Conservation (phyloP, 139 green algal genomes). For the Nannochloris sp. region DNA sequence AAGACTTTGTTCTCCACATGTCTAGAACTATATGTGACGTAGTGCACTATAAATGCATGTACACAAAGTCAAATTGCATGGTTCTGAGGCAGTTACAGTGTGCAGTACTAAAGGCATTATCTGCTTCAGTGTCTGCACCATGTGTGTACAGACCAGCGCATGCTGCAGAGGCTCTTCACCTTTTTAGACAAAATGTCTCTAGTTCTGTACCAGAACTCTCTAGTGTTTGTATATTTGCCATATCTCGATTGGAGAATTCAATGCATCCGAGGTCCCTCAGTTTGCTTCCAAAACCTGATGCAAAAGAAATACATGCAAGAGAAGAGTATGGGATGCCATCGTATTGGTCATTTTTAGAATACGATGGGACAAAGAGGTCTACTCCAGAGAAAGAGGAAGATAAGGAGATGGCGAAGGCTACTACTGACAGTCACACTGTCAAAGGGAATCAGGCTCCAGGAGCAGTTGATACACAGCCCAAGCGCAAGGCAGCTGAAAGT, state of each 20-base stretch:
- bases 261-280: not conserved
- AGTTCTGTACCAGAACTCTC: not conserved
- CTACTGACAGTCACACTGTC: too few species aligned
- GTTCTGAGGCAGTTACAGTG: not conserved
- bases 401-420: too few species aligned
- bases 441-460: too few species aligned
- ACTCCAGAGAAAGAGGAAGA: too few species aligned
- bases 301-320: not conserved
- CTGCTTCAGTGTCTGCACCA: not conserved
- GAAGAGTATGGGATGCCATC: not conserved
- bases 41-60: not conserved
- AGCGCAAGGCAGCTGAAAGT: too few species aligned
- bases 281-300: not conserved
- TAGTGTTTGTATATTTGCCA: not conserved
- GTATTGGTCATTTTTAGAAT: not conserved
- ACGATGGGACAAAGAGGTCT: not conserved
- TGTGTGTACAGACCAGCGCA: not conserved
- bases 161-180: not conserved
- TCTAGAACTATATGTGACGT: not conserved
- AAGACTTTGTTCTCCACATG: not conserved
- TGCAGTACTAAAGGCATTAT: not conserved
- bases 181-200: not conserved
- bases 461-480: too few species aligned
- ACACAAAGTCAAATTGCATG: not conserved
- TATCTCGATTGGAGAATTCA: not conserved